Evolutionary conservation across 306 rosid species (phyloP).

Genomic region (Medicago ruthenica): DNA sequence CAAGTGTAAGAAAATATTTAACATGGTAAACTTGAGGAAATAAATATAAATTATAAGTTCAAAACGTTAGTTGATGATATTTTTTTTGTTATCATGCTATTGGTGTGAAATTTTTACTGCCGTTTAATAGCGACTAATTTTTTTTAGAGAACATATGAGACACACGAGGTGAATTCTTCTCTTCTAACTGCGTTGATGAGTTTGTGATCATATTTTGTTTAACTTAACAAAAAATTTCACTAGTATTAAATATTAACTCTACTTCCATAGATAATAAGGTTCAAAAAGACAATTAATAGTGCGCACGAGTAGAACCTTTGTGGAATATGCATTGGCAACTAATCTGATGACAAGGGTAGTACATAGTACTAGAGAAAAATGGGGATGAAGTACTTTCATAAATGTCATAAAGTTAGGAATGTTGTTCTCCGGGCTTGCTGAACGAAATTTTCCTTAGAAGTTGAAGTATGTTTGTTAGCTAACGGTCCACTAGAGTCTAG

Average conservation of each 20-base stretch:
- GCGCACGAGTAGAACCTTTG: slow-evolving; percentile 10
- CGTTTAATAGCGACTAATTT: too few relatives aligned
- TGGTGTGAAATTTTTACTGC: too few relatives aligned
- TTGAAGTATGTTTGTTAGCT: slow-evolving; percentile 9
- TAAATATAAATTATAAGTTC: too few relatives aligned
- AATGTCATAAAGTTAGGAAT: neutral
- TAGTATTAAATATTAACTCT: neutral
- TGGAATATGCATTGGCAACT: slow-evolving; percentile 35
- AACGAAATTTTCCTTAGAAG: slow-evolving; percentile 9
- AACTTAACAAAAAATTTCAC: neutral
- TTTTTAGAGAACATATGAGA: too few relatives aligned
- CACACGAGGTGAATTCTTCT: too few relatives aligned
- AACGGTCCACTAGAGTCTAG: slow-evolving; percentile 35
- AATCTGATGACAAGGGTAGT: neutral
- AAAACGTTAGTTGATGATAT: too few relatives aligned
- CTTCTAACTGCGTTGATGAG: too few relatives aligned
- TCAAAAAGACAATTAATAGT: slow-evolving; percentile 2
- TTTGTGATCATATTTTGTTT: neutral
- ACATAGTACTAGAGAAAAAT: slow-evolving; percentile 24
- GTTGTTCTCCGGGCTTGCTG: slow-evolving; percentile 29
- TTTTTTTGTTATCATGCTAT: too few relatives aligned
- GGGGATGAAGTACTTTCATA: neutral
- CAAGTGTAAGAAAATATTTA: too few relatives aligned
- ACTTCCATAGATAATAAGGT: neutral
- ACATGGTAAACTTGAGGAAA: too few relatives aligned